A percentile compares a stretch with the other conserved stretches of the same genome.
Evolutionary conservation across 2,329 filamentous ascomycete species (phyloP).

Genomic region (Hypoxylon sp.): DNA sequence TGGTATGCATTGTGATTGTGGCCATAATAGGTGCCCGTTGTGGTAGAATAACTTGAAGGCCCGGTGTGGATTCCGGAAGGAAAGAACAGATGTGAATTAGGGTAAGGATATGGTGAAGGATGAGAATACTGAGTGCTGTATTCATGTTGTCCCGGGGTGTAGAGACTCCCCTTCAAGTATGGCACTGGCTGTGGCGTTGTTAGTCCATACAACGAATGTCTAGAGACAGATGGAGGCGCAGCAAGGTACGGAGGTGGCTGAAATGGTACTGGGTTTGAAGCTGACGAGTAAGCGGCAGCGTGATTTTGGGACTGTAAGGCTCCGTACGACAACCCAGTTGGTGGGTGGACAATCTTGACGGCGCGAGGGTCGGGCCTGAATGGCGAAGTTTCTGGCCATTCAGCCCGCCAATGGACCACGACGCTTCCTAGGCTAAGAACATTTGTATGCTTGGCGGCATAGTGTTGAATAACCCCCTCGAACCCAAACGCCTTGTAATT

Average conservation of each 20-base stretch:
- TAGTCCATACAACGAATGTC: constrained; percentile 47
- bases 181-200: constrained; percentile 30
- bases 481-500: constrained; percentile 80
- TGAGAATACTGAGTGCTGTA: constrained; percentile 33
- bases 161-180: constrained; percentile 28
- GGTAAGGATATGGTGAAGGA: constrained; percentile 46
- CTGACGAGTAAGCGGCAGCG: constrained; percentile 26
- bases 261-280: constrained; percentile 43
- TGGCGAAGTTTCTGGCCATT: constrained; percentile 83
- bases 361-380: constrained; percentile 74
- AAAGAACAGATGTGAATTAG: constrained; percentile 23
- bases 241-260: constrained; percentile 31
- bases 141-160: constrained; percentile 26
- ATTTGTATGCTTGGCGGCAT: constrained; percentile 83
- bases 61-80: constrained; percentile 24
- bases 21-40: constrained; percentile 40
- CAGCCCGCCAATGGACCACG: constrained; percentile 83
- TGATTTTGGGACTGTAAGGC: constrained; percentile 19
- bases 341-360: constrained; percentile 47
- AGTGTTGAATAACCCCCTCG: constrained; percentile 86
- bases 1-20: constrained; percentile 49
- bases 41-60: constrained; percentile 28
- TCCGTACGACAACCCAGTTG: constrained; percentile 21
- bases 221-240: constrained; percentile 46
- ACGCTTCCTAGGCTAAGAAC: constrained; percentile 78